Percentiles rank a stretch among this genome's conserved stretches.
phyloP scores from a whole-genome alignment of 164 flowering plant genomes.

The Stephania cephalantha region DNA sequence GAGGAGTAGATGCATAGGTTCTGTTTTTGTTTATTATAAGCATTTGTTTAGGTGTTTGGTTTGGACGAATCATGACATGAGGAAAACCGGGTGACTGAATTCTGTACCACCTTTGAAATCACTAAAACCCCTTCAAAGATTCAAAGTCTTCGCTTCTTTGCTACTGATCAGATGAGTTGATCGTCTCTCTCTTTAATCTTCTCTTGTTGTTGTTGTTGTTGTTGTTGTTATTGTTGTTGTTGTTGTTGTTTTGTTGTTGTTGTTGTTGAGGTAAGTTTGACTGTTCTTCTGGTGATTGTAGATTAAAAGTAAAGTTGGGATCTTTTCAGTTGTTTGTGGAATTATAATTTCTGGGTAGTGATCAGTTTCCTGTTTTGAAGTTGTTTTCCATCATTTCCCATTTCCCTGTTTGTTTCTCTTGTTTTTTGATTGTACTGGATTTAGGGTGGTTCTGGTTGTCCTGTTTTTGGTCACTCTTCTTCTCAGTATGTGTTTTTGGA shows the following conservation, averaged over 20 bases:
- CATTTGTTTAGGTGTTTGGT: background rate
- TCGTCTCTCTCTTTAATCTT: too few relatives aligned
- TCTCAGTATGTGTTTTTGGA: background rate
- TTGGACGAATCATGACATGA: background rate
- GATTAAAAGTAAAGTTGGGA: background rate
- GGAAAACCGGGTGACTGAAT: too few relatives aligned
- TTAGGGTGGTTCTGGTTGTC: background rate
- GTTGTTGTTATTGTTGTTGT: too few relatives aligned
- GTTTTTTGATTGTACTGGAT: background rate
- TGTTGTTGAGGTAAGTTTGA: too few relatives aligned
- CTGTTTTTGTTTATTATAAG: too few relatives aligned
- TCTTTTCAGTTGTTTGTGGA: background rate
- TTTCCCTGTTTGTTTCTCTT: background rate
- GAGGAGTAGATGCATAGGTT: background rate
- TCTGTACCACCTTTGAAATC: too few relatives aligned
- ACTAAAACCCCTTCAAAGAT: too few relatives aligned
- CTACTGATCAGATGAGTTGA: too few relatives aligned
- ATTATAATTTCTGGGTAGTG: background rate
- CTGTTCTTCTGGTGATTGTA: too few relatives aligned
- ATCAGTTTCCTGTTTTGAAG: background rate
- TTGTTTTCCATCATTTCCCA: background rate
- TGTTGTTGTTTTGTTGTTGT: too few relatives aligned
- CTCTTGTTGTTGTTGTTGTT: too few relatives aligned
- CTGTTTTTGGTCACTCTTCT: background rate
- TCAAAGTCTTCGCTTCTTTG: too few relatives aligned